Percentiles rank a stretch among this genome's conserved stretches.
phyloP scores from a whole-genome alignment of 1,139 yeast species.

The Geotrichum australiense region DNA sequence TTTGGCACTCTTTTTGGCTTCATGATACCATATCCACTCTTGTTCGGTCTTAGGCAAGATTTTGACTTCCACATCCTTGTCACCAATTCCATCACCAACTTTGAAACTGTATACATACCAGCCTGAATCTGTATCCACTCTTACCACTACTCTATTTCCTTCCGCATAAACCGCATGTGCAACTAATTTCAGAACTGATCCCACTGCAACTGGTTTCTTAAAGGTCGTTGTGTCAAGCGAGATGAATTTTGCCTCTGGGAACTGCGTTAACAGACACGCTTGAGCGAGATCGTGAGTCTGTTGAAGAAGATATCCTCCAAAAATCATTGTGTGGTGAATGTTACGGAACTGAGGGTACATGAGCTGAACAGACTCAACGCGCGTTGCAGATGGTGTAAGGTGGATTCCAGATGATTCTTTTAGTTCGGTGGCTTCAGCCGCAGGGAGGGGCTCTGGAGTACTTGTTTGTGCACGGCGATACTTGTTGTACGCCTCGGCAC shows the following conservation, averaged over 20 bases:
- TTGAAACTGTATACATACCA: slow-evolving; percentile 3
- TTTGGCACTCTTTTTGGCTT: not conserved
- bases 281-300: slow-evolving; percentile 8
- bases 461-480: not conserved
- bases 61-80: too few species aligned
- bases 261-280: not conserved
- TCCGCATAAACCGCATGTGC: slow-evolving; percentile 5
- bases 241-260: slow-evolving; percentile 1
- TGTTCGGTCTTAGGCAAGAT: slow-evolving; percentile 2
- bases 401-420: not conserved
- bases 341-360: slow-evolving; percentile 10
- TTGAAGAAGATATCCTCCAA: slow-evolving; percentile 8
- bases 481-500: slow-evolving; percentile 1
- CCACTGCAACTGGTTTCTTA: slow-evolving; percentile 4
- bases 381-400: not conserved
- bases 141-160: not conserved
- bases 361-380: not conserved
- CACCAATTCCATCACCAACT: not conserved
- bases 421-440: not conserved
- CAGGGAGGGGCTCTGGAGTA: not conserved
- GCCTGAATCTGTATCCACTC: slow-evolving; percentile 3
- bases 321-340: slow-evolving; percentile 8
- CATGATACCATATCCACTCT: slow-evolving; percentile 4
- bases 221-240: slow-evolving; percentile 6
- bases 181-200: slow-evolving; percentile 1